Conservation (phyloP, 805 yeast species). For the Spencermartinsiella europaea region DNA sequence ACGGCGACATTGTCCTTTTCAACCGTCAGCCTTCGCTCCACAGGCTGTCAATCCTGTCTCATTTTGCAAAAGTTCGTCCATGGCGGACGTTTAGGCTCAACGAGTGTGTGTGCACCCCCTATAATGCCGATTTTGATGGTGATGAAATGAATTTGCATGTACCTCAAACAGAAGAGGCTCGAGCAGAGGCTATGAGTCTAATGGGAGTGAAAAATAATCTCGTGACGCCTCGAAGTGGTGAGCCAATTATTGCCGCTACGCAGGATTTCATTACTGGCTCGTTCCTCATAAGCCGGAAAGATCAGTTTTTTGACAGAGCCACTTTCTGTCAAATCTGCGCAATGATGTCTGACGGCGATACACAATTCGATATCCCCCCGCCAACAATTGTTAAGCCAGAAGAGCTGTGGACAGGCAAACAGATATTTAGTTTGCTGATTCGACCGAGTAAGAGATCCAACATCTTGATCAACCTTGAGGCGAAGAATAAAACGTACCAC, state of each 20-base stretch:
- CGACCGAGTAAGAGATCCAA: constrained; percentile 72
- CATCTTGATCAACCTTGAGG: constrained; percentile 86
- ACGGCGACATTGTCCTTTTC: constrained; percentile 92
- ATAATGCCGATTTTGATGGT: constrained; percentile 99
- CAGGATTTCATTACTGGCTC: constrained; percentile 99
- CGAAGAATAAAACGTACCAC: constrained; percentile 82
- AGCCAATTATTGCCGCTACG: constrained; percentile 98
- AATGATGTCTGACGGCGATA: constrained; percentile 92
- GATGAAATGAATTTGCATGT: constrained; percentile 99
- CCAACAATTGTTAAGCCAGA: constrained; percentile 90
- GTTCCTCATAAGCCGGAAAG: constrained; percentile 85
- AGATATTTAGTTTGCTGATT: constrained; percentile 81
- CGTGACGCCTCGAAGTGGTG: constrained; percentile 95
- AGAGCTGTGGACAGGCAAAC: constrained; percentile 96
- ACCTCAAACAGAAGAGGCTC: constrained; percentile 97
- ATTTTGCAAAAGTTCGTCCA: constrained; percentile 92
- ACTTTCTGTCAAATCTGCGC: constrained; percentile 74
- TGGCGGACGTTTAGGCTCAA: constrained; percentile 97
- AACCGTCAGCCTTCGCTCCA: constrained; percentile 98
- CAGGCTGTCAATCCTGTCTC: constrained; percentile 87
- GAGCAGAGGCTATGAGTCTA: constrained; percentile 96
- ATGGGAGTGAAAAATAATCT: constrained; percentile 97
- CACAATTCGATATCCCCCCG: constrained; percentile 90
- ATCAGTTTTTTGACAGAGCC: constrained; percentile 86
- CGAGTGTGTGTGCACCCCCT: constrained; percentile 99